A percentile compares a stretch with the other conserved stretches of the same genome.
These are phyloP conservation scores for Colletotrichum agaves DNA, from an alignment of 2,329 filamentous ascomycete species.

Conservation along the genomic window DNA sequence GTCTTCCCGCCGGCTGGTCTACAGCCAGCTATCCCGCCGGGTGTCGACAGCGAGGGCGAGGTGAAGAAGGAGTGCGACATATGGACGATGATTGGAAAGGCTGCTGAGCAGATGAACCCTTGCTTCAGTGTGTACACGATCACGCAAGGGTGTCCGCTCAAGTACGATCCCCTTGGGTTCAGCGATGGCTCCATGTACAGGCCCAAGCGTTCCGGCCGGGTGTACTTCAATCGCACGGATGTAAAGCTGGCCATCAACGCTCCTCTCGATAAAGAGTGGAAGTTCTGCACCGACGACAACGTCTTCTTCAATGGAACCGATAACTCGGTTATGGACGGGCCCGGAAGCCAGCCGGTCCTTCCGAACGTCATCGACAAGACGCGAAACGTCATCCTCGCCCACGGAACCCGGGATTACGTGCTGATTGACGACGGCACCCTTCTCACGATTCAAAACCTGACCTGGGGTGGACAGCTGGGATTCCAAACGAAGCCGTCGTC, in stretches of 20 bases:
- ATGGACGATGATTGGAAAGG: slow-evolving; percentile 62
- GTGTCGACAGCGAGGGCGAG: slow-evolving; percentile 49
- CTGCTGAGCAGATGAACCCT: slow-evolving; percentile 71
- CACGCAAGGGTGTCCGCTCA: slow-evolving; percentile 75
- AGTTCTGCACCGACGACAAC: slow-evolving; percentile 55
- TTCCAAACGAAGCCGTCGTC: slow-evolving; percentile 71
- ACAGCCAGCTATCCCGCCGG: slow-evolving; percentile 62
- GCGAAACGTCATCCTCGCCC: slow-evolving; percentile 77
- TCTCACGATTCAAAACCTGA: slow-evolving; percentile 83
- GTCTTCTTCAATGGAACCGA: slow-evolving; percentile 58
- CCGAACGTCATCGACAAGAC: slow-evolving; percentile 79
- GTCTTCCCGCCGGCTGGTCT: slow-evolving; percentile 74
- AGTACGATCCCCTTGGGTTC: slow-evolving; percentile 76
- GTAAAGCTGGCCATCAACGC: slow-evolving; percentile 77
- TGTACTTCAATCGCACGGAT: slow-evolving; percentile 78
- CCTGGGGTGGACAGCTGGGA: slow-evolving; percentile 77
- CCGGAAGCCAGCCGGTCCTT: slow-evolving; percentile 67
- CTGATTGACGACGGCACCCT: slow-evolving; percentile 76
- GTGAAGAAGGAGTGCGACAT: slow-evolving; percentile 64
- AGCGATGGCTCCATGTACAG: slow-evolving; percentile 73
- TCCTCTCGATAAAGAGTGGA: slow-evolving; percentile 50
- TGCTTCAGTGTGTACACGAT: slow-evolving; percentile 85
- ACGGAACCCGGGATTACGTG: slow-evolving; percentile 77
- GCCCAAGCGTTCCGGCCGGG: slow-evolving; percentile 65
- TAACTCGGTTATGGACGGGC: slow-evolving; percentile 53